Evolutionary conservation across 352 stramenopile species (phyloP).

Genomic region (Globisporangium radiosum): DNA sequence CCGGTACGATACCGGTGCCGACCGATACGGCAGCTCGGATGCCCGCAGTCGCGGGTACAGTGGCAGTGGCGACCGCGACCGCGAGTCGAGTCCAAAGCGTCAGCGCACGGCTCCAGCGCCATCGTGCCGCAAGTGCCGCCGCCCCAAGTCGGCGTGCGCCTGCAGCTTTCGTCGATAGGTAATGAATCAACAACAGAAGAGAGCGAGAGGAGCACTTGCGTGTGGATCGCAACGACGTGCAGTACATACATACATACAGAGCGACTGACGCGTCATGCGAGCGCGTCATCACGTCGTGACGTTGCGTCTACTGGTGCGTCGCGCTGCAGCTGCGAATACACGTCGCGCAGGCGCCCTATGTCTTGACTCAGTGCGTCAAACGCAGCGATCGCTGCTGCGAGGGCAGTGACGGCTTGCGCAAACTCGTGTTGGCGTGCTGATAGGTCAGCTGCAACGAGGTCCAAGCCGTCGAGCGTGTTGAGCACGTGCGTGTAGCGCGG

Average conservation of each 20-base stretch:
- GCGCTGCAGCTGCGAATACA: conserved; percentile 22
- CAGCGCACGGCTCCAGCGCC: conserved; percentile 21
- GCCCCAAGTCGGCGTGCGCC: conserved; percentile 39
- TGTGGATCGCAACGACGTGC: neutral
- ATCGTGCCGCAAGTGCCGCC: conserved; percentile 47
- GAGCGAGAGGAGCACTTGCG: neutral
- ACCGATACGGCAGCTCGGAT: conserved; percentile 19
- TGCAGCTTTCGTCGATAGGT: conserved; percentile 39
- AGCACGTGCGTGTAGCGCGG: conserved; percentile 25
- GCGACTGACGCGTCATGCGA: too few species aligned
- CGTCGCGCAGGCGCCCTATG: conserved; percentile 17
- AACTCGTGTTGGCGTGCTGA: conserved; percentile 17
- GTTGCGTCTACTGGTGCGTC: neutral
- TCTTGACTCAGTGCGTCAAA: conserved; percentile 23
- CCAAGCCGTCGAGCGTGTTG: conserved; percentile 13
- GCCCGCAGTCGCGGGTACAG: conserved; percentile 24
- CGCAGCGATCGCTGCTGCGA: conserved; percentile 19
- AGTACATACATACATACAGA: neutral
- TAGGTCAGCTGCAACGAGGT: conserved; percentile 9
- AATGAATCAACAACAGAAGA: neutral
- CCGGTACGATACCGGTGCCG: conserved; percentile 8
- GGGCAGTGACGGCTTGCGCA: conserved; percentile 13
- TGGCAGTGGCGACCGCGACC: conserved; percentile 20
- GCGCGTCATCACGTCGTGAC: neutral
- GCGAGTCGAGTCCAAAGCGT: conserved; percentile 32